Conservation (phyloP, 108 stramenopile species). For the Seminavis robusta region DNA sequence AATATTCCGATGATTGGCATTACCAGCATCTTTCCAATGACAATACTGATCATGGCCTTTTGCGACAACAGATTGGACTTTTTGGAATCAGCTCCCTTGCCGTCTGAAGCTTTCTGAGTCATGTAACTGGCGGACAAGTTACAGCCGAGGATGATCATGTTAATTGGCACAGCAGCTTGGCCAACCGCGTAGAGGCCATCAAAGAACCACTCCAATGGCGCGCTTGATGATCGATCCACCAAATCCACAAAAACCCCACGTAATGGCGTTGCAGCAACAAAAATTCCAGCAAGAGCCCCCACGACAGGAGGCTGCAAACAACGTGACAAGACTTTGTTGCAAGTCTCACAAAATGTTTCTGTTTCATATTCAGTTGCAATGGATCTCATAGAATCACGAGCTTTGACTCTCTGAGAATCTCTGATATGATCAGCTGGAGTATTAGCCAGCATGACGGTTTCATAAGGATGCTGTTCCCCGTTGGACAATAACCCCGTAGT, state of each 20-base stretch:
- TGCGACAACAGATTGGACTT: conserved; percentile 26
- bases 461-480: too few relatives aligned
- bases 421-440: too few relatives aligned
- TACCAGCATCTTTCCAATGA: conserved; percentile 79
- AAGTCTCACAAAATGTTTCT: conserved; percentile 12
- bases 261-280: conserved; percentile 64
- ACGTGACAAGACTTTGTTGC: conserved; percentile 10
- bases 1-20: conserved; percentile 74
- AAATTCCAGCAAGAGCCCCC: conserved; percentile 60
- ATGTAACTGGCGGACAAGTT: conserved; percentile 61
- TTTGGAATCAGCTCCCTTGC: conserved; percentile 10
- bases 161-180: conserved; percentile 82
- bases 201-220: conserved; percentile 85
- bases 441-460: too few relatives aligned
- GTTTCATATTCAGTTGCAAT: neutral
- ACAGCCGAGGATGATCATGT: conserved; percentile 85
- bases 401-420: too few relatives aligned
- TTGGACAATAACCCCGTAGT: too few relatives aligned
- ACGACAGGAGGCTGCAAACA: conserved; percentile 83
- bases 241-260: conserved; percentile 81
- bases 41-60: conserved; percentile 51
- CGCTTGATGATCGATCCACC: conserved; percentile 41
- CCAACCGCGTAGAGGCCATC: conserved; percentile 79
- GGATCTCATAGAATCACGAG: neutral
- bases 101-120: neutral